Conservation (phyloP, 139 green algal genomes). For the Micractinium sp. region DNA sequence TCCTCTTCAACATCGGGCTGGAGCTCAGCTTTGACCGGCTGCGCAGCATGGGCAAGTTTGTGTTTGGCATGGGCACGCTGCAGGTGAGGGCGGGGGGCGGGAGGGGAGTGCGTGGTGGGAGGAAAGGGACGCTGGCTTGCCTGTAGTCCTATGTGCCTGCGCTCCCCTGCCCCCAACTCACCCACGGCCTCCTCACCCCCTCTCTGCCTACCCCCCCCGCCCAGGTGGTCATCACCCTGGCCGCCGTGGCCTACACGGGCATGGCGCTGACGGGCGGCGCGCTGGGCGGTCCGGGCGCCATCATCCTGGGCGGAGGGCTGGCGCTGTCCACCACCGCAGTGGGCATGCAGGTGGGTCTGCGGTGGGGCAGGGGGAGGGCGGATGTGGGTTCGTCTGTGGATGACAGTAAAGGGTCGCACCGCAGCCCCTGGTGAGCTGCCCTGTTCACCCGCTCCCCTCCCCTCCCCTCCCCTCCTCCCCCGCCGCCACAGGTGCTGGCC, state of each 20-base stretch:
- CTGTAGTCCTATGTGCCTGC: neutral
- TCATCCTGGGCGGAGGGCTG: constrained; percentile 94
- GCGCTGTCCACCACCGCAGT: constrained; percentile 98
- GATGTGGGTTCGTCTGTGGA: no score
- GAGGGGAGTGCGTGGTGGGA: no score
- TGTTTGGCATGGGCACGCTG: constrained; percentile 96
- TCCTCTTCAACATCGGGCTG: constrained; percentile 98
- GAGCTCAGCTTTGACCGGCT: constrained; percentile 96
- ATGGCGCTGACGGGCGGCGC: constrained; percentile 59
- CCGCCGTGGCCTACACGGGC: constrained; percentile 45
- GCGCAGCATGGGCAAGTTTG: constrained; percentile 95
- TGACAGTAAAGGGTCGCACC: no score
- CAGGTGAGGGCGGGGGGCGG: constrained; percentile 65
- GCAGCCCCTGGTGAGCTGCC: no score
- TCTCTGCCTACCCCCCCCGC: neutral
- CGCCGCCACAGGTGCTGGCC: constrained; percentile 64
- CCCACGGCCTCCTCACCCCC: neutral
- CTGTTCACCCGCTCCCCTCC: neutral
- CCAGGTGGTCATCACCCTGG: constrained; percentile 78
- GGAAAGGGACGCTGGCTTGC: neutral
- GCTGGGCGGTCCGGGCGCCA: constrained; percentile 74
- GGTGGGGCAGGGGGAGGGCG: no score
- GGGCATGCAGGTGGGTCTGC: constrained; percentile 86
- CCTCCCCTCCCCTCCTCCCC: neutral
- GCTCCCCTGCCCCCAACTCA: neutral